Percentiles rank a stretch among this genome's conserved stretches.
Evolutionary conservation across 768 basidiomycete genomes (phyloP).

Genomic region (Mycena filopes): DNA sequence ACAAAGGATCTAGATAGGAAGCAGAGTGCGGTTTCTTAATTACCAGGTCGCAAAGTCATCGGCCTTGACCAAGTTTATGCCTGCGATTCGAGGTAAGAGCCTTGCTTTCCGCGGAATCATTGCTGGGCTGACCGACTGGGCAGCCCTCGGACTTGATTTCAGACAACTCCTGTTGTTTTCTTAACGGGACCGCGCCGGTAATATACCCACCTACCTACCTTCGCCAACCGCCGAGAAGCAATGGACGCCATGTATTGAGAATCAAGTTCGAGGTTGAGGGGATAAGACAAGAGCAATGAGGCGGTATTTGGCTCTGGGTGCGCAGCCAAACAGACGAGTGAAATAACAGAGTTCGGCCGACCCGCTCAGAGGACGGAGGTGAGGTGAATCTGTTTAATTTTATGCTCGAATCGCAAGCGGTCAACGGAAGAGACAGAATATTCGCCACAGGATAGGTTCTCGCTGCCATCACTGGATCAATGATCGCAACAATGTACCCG

Average conservation of each 20-base stretch:
- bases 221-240: constrained; percentile 67
- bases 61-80: constrained; percentile 77
- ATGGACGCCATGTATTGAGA: constrained; percentile 68
- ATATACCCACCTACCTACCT: too few relatives aligned
- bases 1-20: background rate
- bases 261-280: background rate
- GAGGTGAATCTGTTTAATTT: too few relatives aligned
- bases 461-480: too few relatives aligned
- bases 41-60: constrained; percentile 83
- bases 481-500: too few relatives aligned
- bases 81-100: constrained; percentile 47
- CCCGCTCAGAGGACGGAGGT: too few relatives aligned
- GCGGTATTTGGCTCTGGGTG: constrained; percentile 1
- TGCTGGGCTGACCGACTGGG: constrained; percentile 62
- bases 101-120: background rate
- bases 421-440: too few relatives aligned
- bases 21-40: background rate
- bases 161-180: constrained; percentile 72
- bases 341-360: constrained; percentile 33
- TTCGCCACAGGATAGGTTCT: too few relatives aligned
- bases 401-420: too few relatives aligned
- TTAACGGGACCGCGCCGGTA: too few relatives aligned
- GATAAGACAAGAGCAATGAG: background rate
- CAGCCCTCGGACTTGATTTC: constrained; percentile 76
- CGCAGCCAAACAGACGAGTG: background rate